Evolutionary conservation across 176 grass and related monocot genomes (phyloP).

Genomic region (Triticum timopheevii): DNA sequence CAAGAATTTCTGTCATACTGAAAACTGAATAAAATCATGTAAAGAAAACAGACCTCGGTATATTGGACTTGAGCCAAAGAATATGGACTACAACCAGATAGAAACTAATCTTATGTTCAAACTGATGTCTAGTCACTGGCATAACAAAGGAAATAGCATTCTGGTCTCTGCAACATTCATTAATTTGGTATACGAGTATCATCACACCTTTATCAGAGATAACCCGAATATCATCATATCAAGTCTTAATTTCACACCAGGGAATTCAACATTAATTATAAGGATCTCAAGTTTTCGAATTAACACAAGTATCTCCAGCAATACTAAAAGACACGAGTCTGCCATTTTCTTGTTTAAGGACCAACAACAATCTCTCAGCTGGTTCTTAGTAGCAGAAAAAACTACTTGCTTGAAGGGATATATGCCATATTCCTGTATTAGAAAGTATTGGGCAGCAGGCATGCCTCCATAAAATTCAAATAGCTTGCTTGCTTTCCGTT

Average conservation of each 20-base stretch:
- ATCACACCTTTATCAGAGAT: not conserved
- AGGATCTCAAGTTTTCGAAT: not conserved
- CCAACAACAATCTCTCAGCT: not conserved
- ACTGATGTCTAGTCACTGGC: not conserved
- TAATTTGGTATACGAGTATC: not conserved
- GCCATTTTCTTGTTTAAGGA: not conserved
- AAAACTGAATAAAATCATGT: not conserved
- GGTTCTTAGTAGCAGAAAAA: not conserved
- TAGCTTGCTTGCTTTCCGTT: not conserved
- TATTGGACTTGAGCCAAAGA: not conserved
- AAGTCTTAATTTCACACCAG: not conserved
- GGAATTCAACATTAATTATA: not conserved
- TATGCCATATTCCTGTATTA: not conserved
- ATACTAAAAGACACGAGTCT: not conserved
- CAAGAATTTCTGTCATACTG: not conserved
- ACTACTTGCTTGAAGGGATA: not conserved
- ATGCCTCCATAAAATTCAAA: constrained; percentile 10
- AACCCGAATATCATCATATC: not conserved
- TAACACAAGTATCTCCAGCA: no score
- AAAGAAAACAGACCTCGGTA: not conserved
- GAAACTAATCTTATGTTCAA: not conserved
- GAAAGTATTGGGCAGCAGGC: not conserved
- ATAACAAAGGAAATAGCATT: not conserved
- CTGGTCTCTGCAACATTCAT: not conserved
- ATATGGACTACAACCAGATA: not conserved